Conservation (phyloP, 768 basidiomycete species). For the Cystofilobasidium capitatum region DNA sequence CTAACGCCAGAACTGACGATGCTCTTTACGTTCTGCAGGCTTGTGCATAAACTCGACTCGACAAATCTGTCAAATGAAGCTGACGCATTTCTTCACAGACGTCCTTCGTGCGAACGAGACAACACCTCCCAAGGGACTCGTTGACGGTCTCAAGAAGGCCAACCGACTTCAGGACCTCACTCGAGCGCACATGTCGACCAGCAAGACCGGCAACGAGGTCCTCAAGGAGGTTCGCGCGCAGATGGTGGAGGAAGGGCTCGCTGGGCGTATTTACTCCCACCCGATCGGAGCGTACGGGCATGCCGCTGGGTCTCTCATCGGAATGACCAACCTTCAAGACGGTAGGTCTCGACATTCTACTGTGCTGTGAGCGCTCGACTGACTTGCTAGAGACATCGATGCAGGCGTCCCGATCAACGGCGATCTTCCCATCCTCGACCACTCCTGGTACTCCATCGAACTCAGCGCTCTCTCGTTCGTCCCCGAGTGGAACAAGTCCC, state of each 20-base stretch:
- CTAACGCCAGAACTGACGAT: too few species aligned
- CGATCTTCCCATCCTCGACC: slow-evolving; percentile 45
- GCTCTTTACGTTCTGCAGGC: too few species aligned
- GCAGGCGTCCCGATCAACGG: slow-evolving; percentile 48
- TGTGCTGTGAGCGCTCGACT: neutral
- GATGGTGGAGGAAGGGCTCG: slow-evolving; percentile 46
- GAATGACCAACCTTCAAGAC: slow-evolving; percentile 35
- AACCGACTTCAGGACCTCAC: slow-evolving; percentile 51
- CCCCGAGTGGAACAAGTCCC: slow-evolving; percentile 44
- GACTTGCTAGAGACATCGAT: slow-evolving; percentile 44
- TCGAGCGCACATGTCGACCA: slow-evolving; percentile 44
- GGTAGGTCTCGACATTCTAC: neutral
- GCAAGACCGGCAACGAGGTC: slow-evolving; percentile 47
- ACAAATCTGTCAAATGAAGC: too few species aligned
- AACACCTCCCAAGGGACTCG: slow-evolving; percentile 44
- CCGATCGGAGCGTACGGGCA: slow-evolving; percentile 53
- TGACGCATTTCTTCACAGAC: slow-evolving; percentile 29
- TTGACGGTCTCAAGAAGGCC: slow-evolving; percentile 44
- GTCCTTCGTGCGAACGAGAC: slow-evolving; percentile 47
- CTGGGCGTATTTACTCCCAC: slow-evolving; percentile 47
- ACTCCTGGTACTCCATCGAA: slow-evolving; percentile 52
- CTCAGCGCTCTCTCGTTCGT: slow-evolving; percentile 48
- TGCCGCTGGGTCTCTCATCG: slow-evolving; percentile 48
- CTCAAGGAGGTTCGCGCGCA: slow-evolving; percentile 42
- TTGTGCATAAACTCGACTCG: too few species aligned